A percentile compares a stretch with the other conserved stretches of the same genome.
Evolutionary conservation across 441 rosid genomes (phyloP).

Genomic region (Arabidopsis lyrata): DNA sequence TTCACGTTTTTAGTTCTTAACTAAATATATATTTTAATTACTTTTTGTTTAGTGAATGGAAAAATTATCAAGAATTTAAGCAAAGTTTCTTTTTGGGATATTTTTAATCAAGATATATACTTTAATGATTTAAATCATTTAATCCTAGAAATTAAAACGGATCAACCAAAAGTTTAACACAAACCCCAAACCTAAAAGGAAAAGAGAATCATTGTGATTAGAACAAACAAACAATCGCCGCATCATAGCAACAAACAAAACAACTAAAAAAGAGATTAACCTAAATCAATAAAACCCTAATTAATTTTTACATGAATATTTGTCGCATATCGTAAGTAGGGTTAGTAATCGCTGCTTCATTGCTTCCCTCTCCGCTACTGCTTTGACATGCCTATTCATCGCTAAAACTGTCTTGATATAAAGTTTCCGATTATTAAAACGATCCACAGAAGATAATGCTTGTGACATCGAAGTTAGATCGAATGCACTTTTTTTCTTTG

Average conservation of each 20-base stretch:
- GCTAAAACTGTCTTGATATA: not conserved
- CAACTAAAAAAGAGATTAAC: not conserved
- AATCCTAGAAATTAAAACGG: not conserved
- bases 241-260: not conserved
- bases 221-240: not conserved
- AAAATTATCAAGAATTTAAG: too few species aligned
- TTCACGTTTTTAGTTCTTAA: too few species aligned
- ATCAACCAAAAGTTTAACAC: not conserved
- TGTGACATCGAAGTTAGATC: conserved; percentile 1
- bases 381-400: not conserved
- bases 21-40: too few species aligned
- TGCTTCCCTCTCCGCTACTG: not conserved
- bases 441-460: not conserved
- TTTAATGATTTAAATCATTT: too few species aligned
- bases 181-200: not conserved
- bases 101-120: too few species aligned
- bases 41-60: too few species aligned
- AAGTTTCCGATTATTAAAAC: not conserved
- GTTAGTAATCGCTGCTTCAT: not conserved
- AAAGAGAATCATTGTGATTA: not conserved
- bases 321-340: not conserved
- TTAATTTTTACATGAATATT: not conserved
- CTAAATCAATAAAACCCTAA: not conserved
- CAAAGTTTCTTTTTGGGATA: too few species aligned
- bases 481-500: not conserved